These are phyloP conservation scores for Microdochium paspali DNA, from an alignment of 2,329 filamentous ascomycete genomes.

Conservation along the genomic window DNA sequence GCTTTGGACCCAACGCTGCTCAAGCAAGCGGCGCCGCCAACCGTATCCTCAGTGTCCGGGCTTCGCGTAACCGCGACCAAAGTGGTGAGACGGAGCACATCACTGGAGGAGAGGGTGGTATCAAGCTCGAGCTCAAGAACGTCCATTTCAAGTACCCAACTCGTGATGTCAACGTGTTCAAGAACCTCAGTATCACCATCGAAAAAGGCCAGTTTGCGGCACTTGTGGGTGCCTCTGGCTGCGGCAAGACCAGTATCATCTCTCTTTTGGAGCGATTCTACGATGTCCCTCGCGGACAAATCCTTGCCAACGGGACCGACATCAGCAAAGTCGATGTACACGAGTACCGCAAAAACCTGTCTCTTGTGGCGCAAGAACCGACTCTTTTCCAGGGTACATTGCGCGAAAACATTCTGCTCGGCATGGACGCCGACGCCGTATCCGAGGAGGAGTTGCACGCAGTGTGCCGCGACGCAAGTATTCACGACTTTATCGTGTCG, in stretches of 20 bases:
- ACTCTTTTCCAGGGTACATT: constrained; percentile 55
- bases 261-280: constrained; percentile 62
- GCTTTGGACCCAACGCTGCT: constrained; percentile 55
- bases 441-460: constrained; percentile 41
- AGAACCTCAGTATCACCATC: constrained; percentile 52
- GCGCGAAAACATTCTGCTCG: constrained; percentile 60
- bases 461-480: constrained; percentile 52
- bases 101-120: constrained; percentile 35
- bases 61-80: constrained; percentile 26
- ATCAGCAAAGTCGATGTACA: constrained; percentile 49
- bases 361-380: constrained; percentile 67
- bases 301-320: constrained; percentile 54
- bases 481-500: constrained; percentile 61
- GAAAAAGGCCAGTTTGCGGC: constrained; percentile 62
- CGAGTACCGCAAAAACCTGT: constrained; percentile 54
- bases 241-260: constrained; percentile 66
- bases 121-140: constrained; percentile 46
- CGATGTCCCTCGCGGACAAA: constrained; percentile 51
- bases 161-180: constrained; percentile 46
- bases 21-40: constrained; percentile 51
- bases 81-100: constrained; percentile 23
- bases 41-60: constrained; percentile 44
- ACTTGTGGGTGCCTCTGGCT: constrained; percentile 60
- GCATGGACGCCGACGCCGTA: constrained; percentile 44
- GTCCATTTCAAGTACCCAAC: constrained; percentile 53